Percentiles rank a stretch among this genome's conserved stretches.
These are phyloP conservation scores for Peronospora destructor DNA, from an alignment of 352 stramenopile species.

Conservation along the genomic window DNA sequence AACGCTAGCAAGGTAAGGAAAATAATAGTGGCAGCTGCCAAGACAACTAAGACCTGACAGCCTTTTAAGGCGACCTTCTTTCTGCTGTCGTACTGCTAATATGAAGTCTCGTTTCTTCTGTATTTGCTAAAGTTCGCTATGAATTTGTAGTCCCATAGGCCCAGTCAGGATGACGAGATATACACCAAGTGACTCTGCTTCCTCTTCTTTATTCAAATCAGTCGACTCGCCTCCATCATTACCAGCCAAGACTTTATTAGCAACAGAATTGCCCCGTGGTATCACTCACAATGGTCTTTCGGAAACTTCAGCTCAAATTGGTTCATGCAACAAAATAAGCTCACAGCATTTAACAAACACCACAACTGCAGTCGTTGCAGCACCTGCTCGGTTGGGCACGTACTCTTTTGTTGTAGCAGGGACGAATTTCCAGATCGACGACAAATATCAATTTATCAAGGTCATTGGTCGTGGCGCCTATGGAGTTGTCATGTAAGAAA, in stretches of 20 bases:
- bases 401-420: slow-evolving; percentile 80
- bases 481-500: slow-evolving; percentile 88
- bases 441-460: slow-evolving; percentile 93
- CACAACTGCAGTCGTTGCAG: slow-evolving; percentile 5
- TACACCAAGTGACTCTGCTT: slow-evolving; percentile 12
- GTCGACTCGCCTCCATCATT: slow-evolving; percentile 11
- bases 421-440: slow-evolving; percentile 89
- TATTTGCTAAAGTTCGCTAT: slow-evolving; percentile 5
- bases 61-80: not conserved
- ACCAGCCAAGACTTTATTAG: slow-evolving; percentile 11
- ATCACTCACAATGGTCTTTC: slow-evolving; percentile 4
- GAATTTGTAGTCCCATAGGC: not conserved
- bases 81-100: slow-evolving; percentile 14
- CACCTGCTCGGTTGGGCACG: slow-evolving; percentile 40
- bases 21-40: not conserved
- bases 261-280: slow-evolving; percentile 10
- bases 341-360: slow-evolving; percentile 8
- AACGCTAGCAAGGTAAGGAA: slow-evolving; percentile 2
- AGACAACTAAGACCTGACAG: slow-evolving; percentile 6
- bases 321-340: slow-evolving; percentile 12
- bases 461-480: slow-evolving; percentile 92
- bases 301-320: slow-evolving; percentile 14
- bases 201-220: slow-evolving; percentile 27
- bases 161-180: slow-evolving; percentile 21
- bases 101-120: slow-evolving; percentile 16